Evolutionary conservation across 495 filamentous ascomycete genomes (phyloP).

Genomic region (Daldinia concentrica): DNA sequence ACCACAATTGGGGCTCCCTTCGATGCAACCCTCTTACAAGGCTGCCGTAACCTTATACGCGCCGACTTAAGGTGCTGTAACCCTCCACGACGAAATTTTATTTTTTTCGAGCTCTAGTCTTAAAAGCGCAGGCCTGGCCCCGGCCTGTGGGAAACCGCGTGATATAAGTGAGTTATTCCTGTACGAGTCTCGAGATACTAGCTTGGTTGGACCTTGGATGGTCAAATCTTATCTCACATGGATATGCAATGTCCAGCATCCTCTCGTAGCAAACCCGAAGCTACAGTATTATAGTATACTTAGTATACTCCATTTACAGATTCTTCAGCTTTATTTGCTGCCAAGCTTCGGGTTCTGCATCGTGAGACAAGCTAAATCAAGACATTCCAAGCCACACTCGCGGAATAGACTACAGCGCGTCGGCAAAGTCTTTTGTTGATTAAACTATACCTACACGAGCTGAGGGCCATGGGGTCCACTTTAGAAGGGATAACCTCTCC

Average conservation of each 20-base stretch:
- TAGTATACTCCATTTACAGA: slow-evolving; percentile 16
- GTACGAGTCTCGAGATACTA: slow-evolving; percentile 2
- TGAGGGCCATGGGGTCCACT: slow-evolving; percentile 16
- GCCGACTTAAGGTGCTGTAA: slow-evolving; percentile 38
- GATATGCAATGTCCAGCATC: slow-evolving; percentile 18
- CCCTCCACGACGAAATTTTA: slow-evolving; percentile 6
- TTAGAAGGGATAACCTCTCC: slow-evolving; percentile 12
- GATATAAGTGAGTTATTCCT: slow-evolving; percentile 1
- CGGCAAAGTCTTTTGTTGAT: slow-evolving; percentile 10
- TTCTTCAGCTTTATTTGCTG: not conserved
- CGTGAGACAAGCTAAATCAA: slow-evolving; percentile 35
- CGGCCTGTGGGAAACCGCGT: slow-evolving; percentile 3
- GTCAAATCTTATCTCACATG: slow-evolving; percentile 36
- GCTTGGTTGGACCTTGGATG: slow-evolving; percentile 13
- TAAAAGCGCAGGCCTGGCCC: slow-evolving; percentile 2
- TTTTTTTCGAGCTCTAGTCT: slow-evolving; percentile 1
- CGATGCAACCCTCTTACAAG: slow-evolving; percentile 10
- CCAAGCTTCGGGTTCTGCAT: slow-evolving; percentile 16
- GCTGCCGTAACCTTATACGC: slow-evolving; percentile 25
- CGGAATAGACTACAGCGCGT: slow-evolving; percentile 23
- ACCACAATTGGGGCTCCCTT: slow-evolving; percentile 1
- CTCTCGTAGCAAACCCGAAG: slow-evolving; percentile 11
- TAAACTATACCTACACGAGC: slow-evolving; percentile 20
- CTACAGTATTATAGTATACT: slow-evolving; percentile 11
- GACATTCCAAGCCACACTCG: slow-evolving; percentile 24